phyloP scores from a whole-genome alignment of 2,329 filamentous ascomycete genomes.

The Berkeleyomyces rouxiae region DNA sequence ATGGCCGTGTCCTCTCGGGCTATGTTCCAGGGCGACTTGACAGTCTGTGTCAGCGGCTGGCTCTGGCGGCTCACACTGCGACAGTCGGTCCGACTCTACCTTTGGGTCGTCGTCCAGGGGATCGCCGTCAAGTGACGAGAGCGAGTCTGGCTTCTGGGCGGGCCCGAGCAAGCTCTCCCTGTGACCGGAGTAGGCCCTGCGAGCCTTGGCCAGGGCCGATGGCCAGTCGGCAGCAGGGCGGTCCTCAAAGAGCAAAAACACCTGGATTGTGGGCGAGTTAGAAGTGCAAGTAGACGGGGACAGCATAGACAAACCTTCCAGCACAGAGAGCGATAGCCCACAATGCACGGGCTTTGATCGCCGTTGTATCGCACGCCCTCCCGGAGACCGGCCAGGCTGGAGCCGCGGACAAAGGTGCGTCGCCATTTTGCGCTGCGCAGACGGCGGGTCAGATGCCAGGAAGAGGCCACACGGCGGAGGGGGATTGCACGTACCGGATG shows the following conservation, averaged over 20 bases:
- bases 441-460: not conserved
- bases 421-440: constrained; percentile 39
- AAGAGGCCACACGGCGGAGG: not conserved
- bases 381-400: constrained; percentile 44
- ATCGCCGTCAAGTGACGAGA: constrained; percentile 54
- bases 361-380: constrained; percentile 46
- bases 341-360: constrained; percentile 44
- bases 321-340: constrained; percentile 68
- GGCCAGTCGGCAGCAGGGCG: constrained; percentile 51
- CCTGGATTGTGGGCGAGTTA: constrained; percentile 29
- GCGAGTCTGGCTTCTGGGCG: constrained; percentile 68
- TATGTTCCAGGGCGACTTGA: constrained; percentile 79
- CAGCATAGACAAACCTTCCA: constrained; percentile 58
- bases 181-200: constrained; percentile 56
- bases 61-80: no score
- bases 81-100: constrained; percentile 22
- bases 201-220: constrained; percentile 46
- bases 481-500: not conserved
- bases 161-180: constrained; percentile 62
- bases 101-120: constrained; percentile 67
- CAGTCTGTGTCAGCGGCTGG: not conserved
- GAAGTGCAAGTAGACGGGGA: not conserved
- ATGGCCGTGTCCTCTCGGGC: constrained; percentile 69
- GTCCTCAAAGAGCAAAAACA: constrained; percentile 63
- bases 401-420: constrained; percentile 40